Conservation (phyloP, 495 filamentous ascomycete genomes). For the Cairneyella variabilis region DNA sequence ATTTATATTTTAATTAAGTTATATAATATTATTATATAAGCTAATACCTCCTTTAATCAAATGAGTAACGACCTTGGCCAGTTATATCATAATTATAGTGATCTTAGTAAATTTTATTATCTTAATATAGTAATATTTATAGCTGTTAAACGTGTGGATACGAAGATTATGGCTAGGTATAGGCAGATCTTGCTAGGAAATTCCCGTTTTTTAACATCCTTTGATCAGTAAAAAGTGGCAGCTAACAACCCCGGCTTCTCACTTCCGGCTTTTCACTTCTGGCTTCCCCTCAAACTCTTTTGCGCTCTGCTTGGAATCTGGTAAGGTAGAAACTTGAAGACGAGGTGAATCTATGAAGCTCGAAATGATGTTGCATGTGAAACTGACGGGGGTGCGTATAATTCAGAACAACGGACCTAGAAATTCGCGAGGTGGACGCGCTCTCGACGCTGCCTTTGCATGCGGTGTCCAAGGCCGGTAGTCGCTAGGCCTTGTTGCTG, state of each 20-base stretch:
- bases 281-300: neutral
- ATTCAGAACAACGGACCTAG: constrained; percentile 6
- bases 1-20: too few species aligned
- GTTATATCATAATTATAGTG: constrained; percentile 13
- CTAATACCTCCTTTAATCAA: too few species aligned
- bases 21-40: too few species aligned
- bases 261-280: constrained; percentile 8
- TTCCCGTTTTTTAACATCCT: too few species aligned
- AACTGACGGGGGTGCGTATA: constrained; percentile 6
- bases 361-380: constrained; percentile 8
- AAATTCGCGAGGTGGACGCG: constrained; percentile 9
- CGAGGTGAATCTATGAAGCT: neutral
- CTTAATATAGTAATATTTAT: constrained; percentile 7
- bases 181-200: too few species aligned
- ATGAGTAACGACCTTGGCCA: too few species aligned
- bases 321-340: constrained; percentile 8
- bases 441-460: constrained; percentile 7
- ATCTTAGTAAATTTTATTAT: constrained; percentile 8
- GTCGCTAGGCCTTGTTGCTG: constrained; percentile 3
- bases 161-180: constrained; percentile 8
- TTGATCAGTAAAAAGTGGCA: constrained; percentile 8
- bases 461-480: constrained; percentile 6
- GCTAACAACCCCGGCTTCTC: constrained; percentile 7
- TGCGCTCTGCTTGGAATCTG: constrained; percentile 2
- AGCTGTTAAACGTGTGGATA: constrained; percentile 8